These are phyloP conservation scores for Cupressus sempervirens DNA, from an alignment of 75 land plant species.

Conservation along the genomic window DNA sequence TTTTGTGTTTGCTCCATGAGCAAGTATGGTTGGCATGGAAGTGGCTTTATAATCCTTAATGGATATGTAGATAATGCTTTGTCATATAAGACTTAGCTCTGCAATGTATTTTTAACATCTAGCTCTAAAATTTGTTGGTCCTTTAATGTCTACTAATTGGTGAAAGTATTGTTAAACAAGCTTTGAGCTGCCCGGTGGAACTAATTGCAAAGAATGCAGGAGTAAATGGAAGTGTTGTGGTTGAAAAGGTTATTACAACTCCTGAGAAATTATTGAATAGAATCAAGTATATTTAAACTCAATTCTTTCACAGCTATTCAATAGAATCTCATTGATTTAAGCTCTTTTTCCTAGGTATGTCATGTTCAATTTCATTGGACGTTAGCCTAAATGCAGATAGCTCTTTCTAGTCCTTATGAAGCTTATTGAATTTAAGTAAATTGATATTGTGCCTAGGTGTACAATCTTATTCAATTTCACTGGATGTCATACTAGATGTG, in stretches of 20 bases:
- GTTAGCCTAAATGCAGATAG: too few relatives aligned
- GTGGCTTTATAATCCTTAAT: neutral
- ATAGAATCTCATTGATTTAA: neutral
- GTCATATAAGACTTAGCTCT: too few relatives aligned
- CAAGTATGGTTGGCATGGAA: neutral
- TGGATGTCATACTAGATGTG: too few relatives aligned
- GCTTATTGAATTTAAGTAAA: too few relatives aligned
- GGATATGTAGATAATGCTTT: neutral
- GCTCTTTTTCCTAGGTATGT: neutral
- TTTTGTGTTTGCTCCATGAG: neutral
- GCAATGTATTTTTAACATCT: neutral
- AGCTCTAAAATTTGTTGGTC: neutral
- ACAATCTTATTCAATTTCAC: too few relatives aligned
- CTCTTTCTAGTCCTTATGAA: too few relatives aligned
- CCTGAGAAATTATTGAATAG: neutral
- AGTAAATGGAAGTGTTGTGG: conserved; percentile 72
- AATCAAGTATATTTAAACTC: neutral
- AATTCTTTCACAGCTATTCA: neutral
- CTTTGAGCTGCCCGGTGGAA: conserved; percentile 68
- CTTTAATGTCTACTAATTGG: conserved; percentile 55
- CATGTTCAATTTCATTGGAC: too few relatives aligned
- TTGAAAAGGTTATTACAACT: conserved; percentile 50
- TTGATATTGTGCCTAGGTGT: too few relatives aligned
- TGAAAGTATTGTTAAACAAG: conserved; percentile 77
- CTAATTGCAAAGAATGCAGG: conserved; percentile 91